Evolutionary conservation across 2,329 filamentous ascomycete genomes (phyloP), one percentile per base, ranked within the genome.

Genomic region (Diaporthe citri): DNA sequence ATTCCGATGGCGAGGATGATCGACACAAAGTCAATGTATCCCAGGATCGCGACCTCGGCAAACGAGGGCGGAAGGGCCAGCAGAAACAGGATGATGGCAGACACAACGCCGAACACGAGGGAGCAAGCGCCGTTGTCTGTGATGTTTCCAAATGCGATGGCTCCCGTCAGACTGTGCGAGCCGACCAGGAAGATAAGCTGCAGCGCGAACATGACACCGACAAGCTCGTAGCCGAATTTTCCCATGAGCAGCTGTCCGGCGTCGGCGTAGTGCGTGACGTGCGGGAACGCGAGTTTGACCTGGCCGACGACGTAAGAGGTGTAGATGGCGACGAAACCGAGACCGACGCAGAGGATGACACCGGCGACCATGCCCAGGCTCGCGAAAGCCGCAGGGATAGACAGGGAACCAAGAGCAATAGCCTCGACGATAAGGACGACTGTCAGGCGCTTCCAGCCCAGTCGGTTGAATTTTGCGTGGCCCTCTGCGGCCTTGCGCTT

Each of bases 151-250:
- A 94, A 89, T 78, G 92, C 92, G 79, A 94, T 92, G 43, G 88
- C 89, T 77, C 94, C 94, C 0, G 92, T 93, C 76, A 94, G 84
- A 70, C 93, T 86, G 83, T 95, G 93, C n/a, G 92, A 93, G 46
- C 89, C 91, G 83, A 93, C 91, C 78, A 93, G 88, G 83, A 95
- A 93, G 73, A 93, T 84, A 52, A 94, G 85, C 82, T 94, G 90
- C 25, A 94, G 82, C 13, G 89, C 84, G 78, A 93, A 92, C 77
- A 89, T 91, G 77, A 85, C 82, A 34, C 91, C 91, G 59, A 93
- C 84, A 43, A 94, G 77, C 80, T 93, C 90, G 76, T 91, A 89
- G 1, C 91, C 92, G 52, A 89, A 84, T 25, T 83, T 84, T 12
- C 93, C 93, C 74, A 87, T 86, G 67, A 94, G 85, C 64, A 94